Conservation (phyloP, 2,329 filamentous ascomycete genomes). For the Ascochyta clinopodiicola region DNA sequence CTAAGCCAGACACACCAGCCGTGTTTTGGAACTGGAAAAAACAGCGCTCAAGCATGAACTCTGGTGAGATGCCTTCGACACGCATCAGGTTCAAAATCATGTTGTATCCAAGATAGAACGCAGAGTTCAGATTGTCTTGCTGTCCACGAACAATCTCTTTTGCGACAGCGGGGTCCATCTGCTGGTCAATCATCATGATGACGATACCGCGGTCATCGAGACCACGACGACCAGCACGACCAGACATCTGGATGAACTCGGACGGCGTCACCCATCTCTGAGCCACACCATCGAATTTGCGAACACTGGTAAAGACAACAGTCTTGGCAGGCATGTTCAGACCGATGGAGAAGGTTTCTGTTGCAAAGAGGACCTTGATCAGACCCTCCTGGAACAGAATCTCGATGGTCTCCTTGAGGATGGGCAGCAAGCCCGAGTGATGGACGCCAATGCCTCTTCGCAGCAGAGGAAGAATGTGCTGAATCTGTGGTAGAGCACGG, state of each 20-base stretch:
- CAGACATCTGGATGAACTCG: constrained; percentile 99
- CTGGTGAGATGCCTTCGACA: constrained; percentile 98
- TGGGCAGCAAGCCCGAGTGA: constrained; percentile 92
- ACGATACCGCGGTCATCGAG: constrained; percentile 97
- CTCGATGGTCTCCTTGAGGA: constrained; percentile 97
- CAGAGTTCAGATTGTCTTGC: constrained; percentile 96
- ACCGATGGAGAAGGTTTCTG: constrained; percentile 98
- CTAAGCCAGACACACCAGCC: constrained; percentile 80
- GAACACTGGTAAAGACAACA: constrained; percentile 96
- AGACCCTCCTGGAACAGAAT: constrained; percentile 98
- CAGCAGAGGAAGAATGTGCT: constrained; percentile 85
- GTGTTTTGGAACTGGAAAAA: constrained; percentile 99
- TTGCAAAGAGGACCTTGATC: constrained; percentile 97
- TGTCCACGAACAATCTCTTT: constrained; percentile 95
- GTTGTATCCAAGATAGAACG: constrained; percentile 97
- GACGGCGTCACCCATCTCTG: constrained; percentile 88
- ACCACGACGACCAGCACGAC: constrained; percentile 93
- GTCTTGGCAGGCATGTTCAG: constrained; percentile 99
- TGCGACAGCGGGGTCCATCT: constrained; percentile 92
- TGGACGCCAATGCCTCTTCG: constrained; percentile 95
- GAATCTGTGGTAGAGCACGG: constrained; percentile 84
- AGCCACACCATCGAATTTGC: constrained; percentile 87
- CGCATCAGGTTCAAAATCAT: constrained; percentile 97
- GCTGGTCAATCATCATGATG: constrained; percentile 99
- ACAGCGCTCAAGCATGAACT: constrained; percentile 98